Evolutionary conservation across 306 rosid genomes (phyloP).

Genomic region (Lotus japonicus): DNA sequence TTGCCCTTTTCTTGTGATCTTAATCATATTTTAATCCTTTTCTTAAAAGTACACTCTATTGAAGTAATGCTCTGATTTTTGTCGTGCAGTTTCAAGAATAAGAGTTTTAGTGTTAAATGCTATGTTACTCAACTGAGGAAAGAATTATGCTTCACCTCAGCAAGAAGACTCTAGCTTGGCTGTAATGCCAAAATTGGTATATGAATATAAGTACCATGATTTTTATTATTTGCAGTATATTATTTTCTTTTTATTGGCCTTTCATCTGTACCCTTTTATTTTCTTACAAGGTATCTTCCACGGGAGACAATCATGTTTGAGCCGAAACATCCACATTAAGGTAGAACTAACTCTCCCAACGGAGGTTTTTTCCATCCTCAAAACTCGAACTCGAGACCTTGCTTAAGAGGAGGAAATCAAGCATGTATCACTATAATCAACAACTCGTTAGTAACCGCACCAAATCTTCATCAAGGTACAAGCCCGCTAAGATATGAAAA

Average conservation of each 20-base stretch:
- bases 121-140: neutral
- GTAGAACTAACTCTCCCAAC: too few species aligned
- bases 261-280: too few species aligned
- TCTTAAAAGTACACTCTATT: neutral
- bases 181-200: neutral
- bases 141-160: conserved; percentile 10
- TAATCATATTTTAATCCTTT: neutral
- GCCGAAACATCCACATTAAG: too few species aligned
- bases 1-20: neutral
- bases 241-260: too few species aligned
- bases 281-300: too few species aligned
- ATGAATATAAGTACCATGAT: neutral
- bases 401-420: too few species aligned
- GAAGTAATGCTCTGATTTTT: neutral
- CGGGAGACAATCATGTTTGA: too few species aligned
- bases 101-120: neutral
- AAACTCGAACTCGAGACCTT: too few species aligned
- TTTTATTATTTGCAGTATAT: too few species aligned
- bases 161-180: neutral
- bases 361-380: too few species aligned
- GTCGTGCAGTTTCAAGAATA: neutral
- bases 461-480: neutral
- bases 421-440: too few species aligned
- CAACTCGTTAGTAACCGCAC: too few species aligned
- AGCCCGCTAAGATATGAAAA: neutral